A percentile compares a stretch with the other conserved stretches of the same genome.
phyloP scores from a whole-genome alignment of 495 filamentous ascomycete genomes.

The Neurospora africana region DNA sequence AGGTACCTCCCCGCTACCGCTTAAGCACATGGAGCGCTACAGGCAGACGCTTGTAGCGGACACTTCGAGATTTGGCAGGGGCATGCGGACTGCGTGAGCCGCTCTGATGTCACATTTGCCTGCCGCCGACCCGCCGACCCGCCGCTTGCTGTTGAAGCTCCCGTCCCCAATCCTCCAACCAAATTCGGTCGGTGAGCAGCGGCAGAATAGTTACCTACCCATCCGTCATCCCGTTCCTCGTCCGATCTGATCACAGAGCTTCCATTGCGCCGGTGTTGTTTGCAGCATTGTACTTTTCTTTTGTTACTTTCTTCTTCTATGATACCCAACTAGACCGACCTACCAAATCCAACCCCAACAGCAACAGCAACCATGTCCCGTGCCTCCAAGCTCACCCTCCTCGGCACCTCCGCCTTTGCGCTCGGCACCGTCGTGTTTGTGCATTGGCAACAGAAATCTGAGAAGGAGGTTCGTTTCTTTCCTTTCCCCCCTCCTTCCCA shows the following conservation, averaged over 20 bases:
- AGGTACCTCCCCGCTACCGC: not conserved
- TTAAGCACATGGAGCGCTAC: not conserved
- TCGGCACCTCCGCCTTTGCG: slow-evolving; percentile 64
- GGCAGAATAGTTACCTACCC: slow-evolving; percentile 3
- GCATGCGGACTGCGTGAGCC: not conserved
- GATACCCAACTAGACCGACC: too few relatives aligned
- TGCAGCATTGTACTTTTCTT: not conserved
- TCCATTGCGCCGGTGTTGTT: not conserved
- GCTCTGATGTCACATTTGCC: not conserved
- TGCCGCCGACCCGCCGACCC: too few relatives aligned
- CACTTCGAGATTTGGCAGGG: not conserved
- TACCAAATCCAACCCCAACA: too few relatives aligned
- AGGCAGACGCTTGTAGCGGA: slow-evolving; percentile 3
- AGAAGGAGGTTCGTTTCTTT: slow-evolving; percentile 58
- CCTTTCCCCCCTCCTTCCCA: not conserved
- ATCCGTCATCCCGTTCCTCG: not conserved
- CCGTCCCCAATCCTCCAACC: not conserved
- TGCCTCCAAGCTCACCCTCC: slow-evolving; percentile 76
- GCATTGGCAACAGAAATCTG: slow-evolving; percentile 75
- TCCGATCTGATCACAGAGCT: not conserved
- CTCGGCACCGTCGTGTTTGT: slow-evolving; percentile 72
- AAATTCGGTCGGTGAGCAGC: slow-evolving; percentile 2
- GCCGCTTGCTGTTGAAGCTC: too few relatives aligned
- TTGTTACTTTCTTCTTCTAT: too few relatives aligned
- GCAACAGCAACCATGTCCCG: slow-evolving; percentile 75